A percentile compares a stretch with the other conserved stretches of the same genome.
Evolutionary conservation across 306 rosid genomes (phyloP).

Genomic region (Begonia peltatifolia): DNA sequence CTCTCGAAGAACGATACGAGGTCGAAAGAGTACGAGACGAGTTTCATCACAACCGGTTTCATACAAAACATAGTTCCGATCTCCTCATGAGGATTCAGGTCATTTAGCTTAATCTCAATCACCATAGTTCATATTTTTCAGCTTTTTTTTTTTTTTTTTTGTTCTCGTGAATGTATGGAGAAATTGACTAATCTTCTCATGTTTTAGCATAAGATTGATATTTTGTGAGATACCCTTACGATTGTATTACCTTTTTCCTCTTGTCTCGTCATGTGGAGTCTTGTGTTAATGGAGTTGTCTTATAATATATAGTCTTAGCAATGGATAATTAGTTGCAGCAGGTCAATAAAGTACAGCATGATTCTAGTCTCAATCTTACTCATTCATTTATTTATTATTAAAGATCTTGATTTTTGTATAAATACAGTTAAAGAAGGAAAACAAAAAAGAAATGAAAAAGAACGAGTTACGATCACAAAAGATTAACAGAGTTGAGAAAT

Average conservation of each 20-base stretch:
- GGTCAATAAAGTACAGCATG: too few species aligned
- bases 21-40: constrained; percentile 21
- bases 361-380: background rate
- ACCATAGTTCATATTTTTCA: background rate
- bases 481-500: constrained; percentile 12
- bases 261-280: too few species aligned
- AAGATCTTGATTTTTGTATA: background rate
- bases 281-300: too few species aligned
- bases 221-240: too few species aligned
- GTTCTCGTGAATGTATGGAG: too few species aligned
- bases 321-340: too few species aligned
- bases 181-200: too few species aligned
- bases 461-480: background rate
- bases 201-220: too few species aligned
- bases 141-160: background rate
- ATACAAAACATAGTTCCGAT: constrained; percentile 43
- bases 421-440: constrained; percentile 34
- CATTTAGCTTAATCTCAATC: background rate
- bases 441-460: constrained; percentile 1
- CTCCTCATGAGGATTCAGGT: constrained; percentile 68
- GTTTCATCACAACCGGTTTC: constrained; percentile 37
- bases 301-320: too few species aligned
- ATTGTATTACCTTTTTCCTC: too few species aligned
- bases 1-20: constrained; percentile 21
- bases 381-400: background rate